Evolutionary conservation across 192 early-diverging fungal species (phyloP), one percentile per base, ranked within the genome.

Genomic region (Spizellomyces punctatus): DNA sequence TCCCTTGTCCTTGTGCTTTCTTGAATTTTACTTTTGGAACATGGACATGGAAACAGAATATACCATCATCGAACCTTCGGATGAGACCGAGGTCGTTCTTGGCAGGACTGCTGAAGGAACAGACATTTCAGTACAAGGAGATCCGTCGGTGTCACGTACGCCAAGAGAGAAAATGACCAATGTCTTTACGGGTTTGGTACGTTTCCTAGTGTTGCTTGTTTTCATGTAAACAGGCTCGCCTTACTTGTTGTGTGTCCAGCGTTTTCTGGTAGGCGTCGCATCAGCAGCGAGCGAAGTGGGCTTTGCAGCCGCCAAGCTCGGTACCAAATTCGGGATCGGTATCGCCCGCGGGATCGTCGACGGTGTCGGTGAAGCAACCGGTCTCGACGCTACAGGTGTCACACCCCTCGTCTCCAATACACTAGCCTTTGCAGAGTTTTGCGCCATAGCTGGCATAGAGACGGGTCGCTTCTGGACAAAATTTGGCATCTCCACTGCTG

Each of bases 381-480:
- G 74, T 49, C 56, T 81, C 10, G 67, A 66, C 21, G 57, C 68
- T 7, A 67, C 66, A 14, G 73, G 73, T 12, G 69, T 81, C 6
- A 75, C 79, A 9, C 76, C 72, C 10, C 43, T 76, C 44, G 52
- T 78, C 48, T 66, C 71, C 42, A 50, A 54, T n/a, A 67, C 71
- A 8, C 46, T 83, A 16, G 52, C 44, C 46, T 44, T 81, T 55
- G 78, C 82, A 12, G 79, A 84, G 63, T 75, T 74, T 57, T 76
- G 77, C 61, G 71, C 78, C 6, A 45, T 75, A 19, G 52, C 73
- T 7, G 79, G 79, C 5, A 81, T 84, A 64, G 72, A 79, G 50
- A 59, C 73, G 21, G 82, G 82, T 16, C 60, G 74, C 17, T 78
- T 68, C 50, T 79, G 74, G 60, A 84, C 82, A 12, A 68, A 79